Base-by-base conservation (phyloP, 306 rosid genomes). In the Elaeagnus macrophylla region DNA sequence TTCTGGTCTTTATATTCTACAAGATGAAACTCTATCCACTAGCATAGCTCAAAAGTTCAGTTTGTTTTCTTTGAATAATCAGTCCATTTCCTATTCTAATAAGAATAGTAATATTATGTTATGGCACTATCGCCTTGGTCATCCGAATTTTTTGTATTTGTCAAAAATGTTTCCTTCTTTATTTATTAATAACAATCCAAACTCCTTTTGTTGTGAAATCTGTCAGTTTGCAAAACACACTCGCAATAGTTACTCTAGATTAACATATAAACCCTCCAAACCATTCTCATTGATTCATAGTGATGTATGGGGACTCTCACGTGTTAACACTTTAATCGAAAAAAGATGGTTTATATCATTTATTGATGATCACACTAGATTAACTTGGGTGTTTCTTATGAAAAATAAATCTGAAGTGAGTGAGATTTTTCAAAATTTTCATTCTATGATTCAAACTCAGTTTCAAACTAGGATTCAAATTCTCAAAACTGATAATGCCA, bases 161-260 rank as follows among this genome's bases (percentile, higher is more conserved):
- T 5, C 4, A 14, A 42, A 57, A 57, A 3, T 57, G 13, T 57
- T 42, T 42, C 46, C 51, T 0, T 43, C 51, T 11, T 6, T 59
- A 37, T 44, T 48, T 13, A 8, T 12, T 10, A 59, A 45, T 17
- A 25, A 46, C 12, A 59, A 12, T 5, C 42, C 18, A 18, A 36
- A 44, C 8, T 36, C 11, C 20, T 49, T 61, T 16, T 16, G 17
- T 39, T 61, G 66, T 49, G 66, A 12, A 37, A 17, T 18, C 6
- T 59, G 64, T 32, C 53, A 59, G 10, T 25, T 59, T 43, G 38
- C 64, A 43, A 59, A 59, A 36, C 64, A 59, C 12, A 10, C 38
- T 35, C 15, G 53, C 1, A 16, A 5, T 50, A 3, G 19, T 37
- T 61, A 32, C 46, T 16, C 48, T 16, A 49, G 13, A 9, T 11